Evolutionary conservation across 768 basidiomycete species (phyloP), one percentile per base, ranked within the genome.

Genomic region (Tubosaeta sp.): DNA sequence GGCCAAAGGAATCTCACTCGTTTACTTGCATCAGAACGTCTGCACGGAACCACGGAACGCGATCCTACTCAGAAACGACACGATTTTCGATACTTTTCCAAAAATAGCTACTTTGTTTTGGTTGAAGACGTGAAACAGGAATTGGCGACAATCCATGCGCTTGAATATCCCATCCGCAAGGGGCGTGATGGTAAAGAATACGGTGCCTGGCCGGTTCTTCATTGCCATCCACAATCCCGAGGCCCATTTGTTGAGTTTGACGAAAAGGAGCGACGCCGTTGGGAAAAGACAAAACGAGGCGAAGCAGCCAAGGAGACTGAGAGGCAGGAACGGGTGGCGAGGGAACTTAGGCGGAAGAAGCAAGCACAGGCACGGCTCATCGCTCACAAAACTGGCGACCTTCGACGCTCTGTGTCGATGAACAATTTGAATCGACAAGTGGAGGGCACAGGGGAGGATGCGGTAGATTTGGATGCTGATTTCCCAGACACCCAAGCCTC

Each of bases 111-210:
- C 64, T 97, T 92, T 65, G 78, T 97, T 42, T 78, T 98, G 41
- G 81, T 97, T n/a, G 95, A 98, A 67, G 95, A 98, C 62, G 79
- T 92, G 51, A 81, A 79, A 5, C 83, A 86, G 49, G 86, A 92
- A 59, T 75, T 94, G 37, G 86, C 92, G 13, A 91, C 97, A 2
- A 80, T 98, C 56, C 83, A 88, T 48, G 79, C 82, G 16, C 83
- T 90, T 52, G 93, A 98, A 66, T 97, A 95, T 69, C 72, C 79
- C 29, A 65, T 79, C 19, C 63, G 72, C 26, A 82, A 77, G 59
- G 73, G 72, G 52, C 79, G 72, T 51, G 83, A 79, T 60, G 80
- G 69, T 34, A 72, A 75, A 46, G 75, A 76, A 46, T 79, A 73
- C 51, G 77, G 79, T 3, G 77, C 83, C 3, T 98, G 92, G 89